Conservation (phyloP, 1,284 basidiomycete genomes). For the Clitocybe nebularis region DNA sequence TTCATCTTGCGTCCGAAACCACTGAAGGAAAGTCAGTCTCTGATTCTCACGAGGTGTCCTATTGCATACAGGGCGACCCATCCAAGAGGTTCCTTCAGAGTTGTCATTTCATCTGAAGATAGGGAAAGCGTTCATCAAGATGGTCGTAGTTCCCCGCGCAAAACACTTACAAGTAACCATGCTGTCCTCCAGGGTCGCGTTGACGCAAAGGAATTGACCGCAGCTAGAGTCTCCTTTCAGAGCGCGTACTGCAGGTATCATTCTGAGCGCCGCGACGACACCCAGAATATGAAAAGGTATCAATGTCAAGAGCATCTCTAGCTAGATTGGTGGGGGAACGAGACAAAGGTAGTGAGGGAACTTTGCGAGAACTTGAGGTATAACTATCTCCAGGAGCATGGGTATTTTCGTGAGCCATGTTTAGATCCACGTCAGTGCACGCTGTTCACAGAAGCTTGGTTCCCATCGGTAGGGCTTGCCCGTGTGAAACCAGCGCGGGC, state of each 20-base stretch:
- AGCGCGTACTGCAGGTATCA: conserved; percentile 18
- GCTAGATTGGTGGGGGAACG: background rate
- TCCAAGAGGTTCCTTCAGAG: conserved; percentile 39
- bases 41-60: conserved; percentile 5
- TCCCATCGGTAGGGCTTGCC: conserved; percentile 8
- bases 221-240: conserved; percentile 40
- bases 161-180: conserved; percentile 39
- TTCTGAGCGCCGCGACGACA: conserved; percentile 13
- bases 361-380: conserved; percentile 3
- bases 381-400: conserved; percentile 2
- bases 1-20: conserved; percentile 56
- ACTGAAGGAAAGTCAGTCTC: conserved; percentile 23
- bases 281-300: conserved; percentile 11
- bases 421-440: background rate
- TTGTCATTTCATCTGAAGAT: conserved; percentile 40
- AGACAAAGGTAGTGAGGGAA: background rate
- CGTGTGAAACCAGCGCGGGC: conserved; percentile 16
- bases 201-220: conserved; percentile 40
- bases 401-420: background rate
- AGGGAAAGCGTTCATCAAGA: background rate
- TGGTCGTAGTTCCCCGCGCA: conserved; percentile 3
- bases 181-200: conserved; percentile 37
- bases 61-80: conserved; percentile 52
- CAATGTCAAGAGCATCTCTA: conserved; percentile 6
- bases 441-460: background rate